phyloP scores from a whole-genome alignment of 2,329 filamentous ascomycete species.

The Colletotrichum sp. region DNA sequence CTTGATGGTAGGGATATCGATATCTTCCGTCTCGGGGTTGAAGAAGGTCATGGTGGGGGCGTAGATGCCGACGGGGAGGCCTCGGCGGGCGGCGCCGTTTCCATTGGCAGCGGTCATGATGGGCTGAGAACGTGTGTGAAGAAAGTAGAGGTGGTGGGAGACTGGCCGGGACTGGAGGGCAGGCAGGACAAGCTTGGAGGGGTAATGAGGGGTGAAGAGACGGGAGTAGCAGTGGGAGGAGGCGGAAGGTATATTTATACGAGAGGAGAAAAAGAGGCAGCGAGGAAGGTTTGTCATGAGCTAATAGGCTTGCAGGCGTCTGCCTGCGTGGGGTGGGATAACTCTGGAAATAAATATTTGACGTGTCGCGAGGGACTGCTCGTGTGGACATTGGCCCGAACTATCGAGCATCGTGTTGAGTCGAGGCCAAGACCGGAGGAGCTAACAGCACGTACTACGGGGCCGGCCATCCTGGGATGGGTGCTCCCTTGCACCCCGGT shows the following conservation, averaged over 20 bases:
- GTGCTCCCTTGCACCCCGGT: constrained; percentile 8
- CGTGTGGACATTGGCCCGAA: constrained; percentile 44
- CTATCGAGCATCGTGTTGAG: constrained; percentile 26
- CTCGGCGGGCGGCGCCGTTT: constrained; percentile 43
- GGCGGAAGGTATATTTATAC: constrained; percentile 33
- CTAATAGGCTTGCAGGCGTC: constrained; percentile 32
- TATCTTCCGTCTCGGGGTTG: constrained; percentile 79
- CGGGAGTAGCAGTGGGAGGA: neutral
- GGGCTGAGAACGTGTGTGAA: neutral
- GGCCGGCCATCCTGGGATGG: neutral
- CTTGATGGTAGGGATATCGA: constrained; percentile 81
- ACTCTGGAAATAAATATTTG: constrained; percentile 28
- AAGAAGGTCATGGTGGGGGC: constrained; percentile 93
- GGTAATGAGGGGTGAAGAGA: constrained; percentile 1
- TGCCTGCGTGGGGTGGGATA: constrained; percentile 32
- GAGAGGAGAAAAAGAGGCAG: constrained; percentile 20
- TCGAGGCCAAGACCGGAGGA: constrained; percentile 17
- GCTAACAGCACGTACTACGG: constrained; percentile 7
- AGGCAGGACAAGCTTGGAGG: constrained; percentile 21
- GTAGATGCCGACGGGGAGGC: constrained; percentile 82
- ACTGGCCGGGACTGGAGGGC: neutral
- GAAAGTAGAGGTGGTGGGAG: neutral
- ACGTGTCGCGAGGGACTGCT: constrained; percentile 29
- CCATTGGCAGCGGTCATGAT: constrained; percentile 24
- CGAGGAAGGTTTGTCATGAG: constrained; percentile 32